Base-by-base conservation (phyloP, 805 yeast genomes). In the Ogataea polymorpha region DNA sequence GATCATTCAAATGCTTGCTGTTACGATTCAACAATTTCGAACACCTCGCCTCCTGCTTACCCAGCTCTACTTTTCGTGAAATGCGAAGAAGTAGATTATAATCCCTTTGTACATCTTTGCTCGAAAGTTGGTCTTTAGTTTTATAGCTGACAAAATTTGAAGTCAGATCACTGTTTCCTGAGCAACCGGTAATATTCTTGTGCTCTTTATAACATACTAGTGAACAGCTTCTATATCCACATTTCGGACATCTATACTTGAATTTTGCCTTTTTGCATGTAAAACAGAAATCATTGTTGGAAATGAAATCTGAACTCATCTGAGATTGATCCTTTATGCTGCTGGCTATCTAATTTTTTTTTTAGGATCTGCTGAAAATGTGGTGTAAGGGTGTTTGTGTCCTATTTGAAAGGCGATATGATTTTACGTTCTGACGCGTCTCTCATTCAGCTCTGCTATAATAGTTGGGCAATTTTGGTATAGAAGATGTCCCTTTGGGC, bases 401-500 rank as follows among this genome's bases (percentile, higher is more conserved):
- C 3, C 3, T 6, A 17, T 18, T 18, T 8, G 7, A 18, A 18
- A 4, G 2, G 5, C 7, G 21, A 20, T 20, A 3, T 6, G 21
- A 20, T 25, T 26, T 26, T 26, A 8, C n/a, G 29, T 26, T n/a
- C 11, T 5, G 15, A 26, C 29, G 29, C 29, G 29, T 26, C n/a
- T 26, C 16, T 13, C 15, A 7, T 20, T 20, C 21, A 6, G 9
- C 21, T 18, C 2, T 18, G 4, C 20, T 7, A 7, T 20, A 3
- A 20, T 7, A 20, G 9, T 8, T 20, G 9, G 7, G 21, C 9
- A 20, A 20, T 7, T 2, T 12, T n/a, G 20, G 11, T 21, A 20
- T 2, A 25, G 9, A 10, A 23, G 13, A 90, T 90, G 96, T 84
- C 96, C 6, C 74, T 93, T 61, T 93, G 99, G 99, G 96, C 95